Percentiles rank a stretch among this genome's conserved stretches.
Evolutionary conservation across 257 asterid species (phyloP).

Genomic region (Fraxinus pennsylvanica): DNA sequence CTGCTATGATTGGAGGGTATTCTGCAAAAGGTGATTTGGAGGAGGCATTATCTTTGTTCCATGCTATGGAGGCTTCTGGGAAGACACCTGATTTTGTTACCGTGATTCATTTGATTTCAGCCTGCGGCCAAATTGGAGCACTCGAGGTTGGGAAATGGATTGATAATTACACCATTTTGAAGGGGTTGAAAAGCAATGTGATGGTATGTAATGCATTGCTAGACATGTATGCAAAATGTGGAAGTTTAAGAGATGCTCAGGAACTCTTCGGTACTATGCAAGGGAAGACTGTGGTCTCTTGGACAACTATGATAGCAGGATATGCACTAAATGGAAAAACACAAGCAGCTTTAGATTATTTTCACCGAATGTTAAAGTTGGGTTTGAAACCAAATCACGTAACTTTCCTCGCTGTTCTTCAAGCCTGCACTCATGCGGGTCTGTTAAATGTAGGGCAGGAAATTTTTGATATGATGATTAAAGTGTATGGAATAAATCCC

Average conservation of each 20-base stretch:
- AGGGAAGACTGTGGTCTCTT: slow-evolving; percentile 51
- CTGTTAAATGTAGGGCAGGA: slow-evolving; percentile 50
- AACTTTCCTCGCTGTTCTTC: slow-evolving; percentile 71
- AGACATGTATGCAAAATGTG: slow-evolving; percentile 95
- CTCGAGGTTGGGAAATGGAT: slow-evolving; percentile 65
- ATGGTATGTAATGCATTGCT: slow-evolving; percentile 64
- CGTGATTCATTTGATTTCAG: slow-evolving; percentile 53
- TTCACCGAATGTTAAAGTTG: slow-evolving; percentile 44
- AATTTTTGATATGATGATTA: slow-evolving; percentile 45
- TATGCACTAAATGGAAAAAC: slow-evolving; percentile 60
- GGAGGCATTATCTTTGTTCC: slow-evolving; percentile 49
- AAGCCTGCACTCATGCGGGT: slow-evolving; percentile 80
- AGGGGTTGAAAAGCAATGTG: slow-evolving; percentile 45
- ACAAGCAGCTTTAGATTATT: slow-evolving; percentile 45
- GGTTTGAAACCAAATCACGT: slow-evolving; percentile 58
- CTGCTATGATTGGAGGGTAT: slow-evolving; percentile 65
- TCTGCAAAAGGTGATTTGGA: slow-evolving; percentile 55
- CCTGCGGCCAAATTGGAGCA: slow-evolving; percentile 65
- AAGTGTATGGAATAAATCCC: slow-evolving; percentile 33
- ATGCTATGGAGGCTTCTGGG: slow-evolving; percentile 54
- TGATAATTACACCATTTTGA: slow-evolving; percentile 41
- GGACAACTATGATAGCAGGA: slow-evolving; percentile 74
- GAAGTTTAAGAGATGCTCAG: slow-evolving; percentile 56
- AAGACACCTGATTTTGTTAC: slow-evolving; percentile 67
- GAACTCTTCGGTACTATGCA: slow-evolving; percentile 47